Evolutionary conservation across 73 alveolate genomes (phyloP).

Genomic region (Paramecium tetraurelia): DNA sequence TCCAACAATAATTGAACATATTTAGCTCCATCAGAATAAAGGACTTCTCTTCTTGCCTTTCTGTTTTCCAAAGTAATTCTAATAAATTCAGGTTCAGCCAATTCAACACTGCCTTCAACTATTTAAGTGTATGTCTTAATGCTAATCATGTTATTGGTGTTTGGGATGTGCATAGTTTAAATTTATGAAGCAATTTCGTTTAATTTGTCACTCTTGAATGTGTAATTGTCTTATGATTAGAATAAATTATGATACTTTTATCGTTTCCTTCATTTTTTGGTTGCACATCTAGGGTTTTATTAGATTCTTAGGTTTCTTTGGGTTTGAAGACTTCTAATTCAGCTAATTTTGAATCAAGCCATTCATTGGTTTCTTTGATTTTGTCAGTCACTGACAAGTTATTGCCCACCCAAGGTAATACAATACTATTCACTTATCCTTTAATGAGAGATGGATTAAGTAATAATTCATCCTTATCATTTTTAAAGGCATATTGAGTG

Average conservation of each 20-base stretch:
- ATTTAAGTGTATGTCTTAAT: constrained; percentile 53
- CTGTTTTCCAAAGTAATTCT: constrained; percentile 58
- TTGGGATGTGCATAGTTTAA: constrained; percentile 54
- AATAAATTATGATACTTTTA: neutral
- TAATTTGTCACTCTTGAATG: constrained; percentile 47
- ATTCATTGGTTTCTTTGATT: constrained; percentile 22
- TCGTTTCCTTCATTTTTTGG: neutral
- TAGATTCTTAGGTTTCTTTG: neutral
- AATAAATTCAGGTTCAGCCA: constrained; percentile 61
- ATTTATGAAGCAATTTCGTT: constrained; percentile 60
- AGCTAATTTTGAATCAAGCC: constrained; percentile 24
- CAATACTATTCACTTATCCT: constrained; percentile 21
- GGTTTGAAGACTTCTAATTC: constrained; percentile 47
- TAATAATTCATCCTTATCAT: constrained; percentile 12
- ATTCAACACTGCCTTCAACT: constrained; percentile 58
- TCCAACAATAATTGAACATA: constrained; percentile 44
- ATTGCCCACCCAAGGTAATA: constrained; percentile 19
- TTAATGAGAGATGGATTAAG: neutral
- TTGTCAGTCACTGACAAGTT: constrained; percentile 30
- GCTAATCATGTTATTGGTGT: constrained; percentile 48
- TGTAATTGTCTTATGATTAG: neutral
- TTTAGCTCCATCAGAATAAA: constrained; percentile 38
- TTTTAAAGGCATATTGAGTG: constrained; percentile 15
- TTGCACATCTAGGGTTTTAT: neutral
- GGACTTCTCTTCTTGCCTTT: constrained; percentile 60